Conservation (phyloP, 2,329 filamentous ascomycete species). For the Trichoderma sp. region DNA sequence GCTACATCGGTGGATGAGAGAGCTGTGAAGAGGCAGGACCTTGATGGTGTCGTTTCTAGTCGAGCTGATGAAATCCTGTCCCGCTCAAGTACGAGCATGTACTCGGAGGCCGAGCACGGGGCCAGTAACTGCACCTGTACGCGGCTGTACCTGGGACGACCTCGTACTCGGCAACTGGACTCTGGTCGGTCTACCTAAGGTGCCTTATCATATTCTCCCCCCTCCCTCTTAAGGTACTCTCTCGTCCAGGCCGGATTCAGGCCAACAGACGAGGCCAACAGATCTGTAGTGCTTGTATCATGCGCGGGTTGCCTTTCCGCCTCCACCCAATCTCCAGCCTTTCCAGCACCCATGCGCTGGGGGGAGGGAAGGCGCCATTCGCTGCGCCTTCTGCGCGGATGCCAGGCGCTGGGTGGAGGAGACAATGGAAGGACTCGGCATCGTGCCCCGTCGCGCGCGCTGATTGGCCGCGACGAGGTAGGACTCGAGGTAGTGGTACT, state of each 20-base stretch:
- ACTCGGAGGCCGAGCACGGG: not conserved
- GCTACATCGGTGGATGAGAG: no score
- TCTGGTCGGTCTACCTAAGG: no score
- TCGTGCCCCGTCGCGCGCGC: conserved; percentile 9
- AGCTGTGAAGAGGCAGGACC: no score
- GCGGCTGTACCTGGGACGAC: not conserved
- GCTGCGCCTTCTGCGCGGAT: not conserved
- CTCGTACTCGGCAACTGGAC: conserved; percentile 16
- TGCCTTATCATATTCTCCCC: no score
- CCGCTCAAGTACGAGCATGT: not conserved
- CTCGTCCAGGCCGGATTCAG: no score
- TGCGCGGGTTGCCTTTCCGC: conserved; percentile 18
- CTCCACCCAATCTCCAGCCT: conserved; percentile 18
- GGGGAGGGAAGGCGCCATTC: conserved; percentile 12
- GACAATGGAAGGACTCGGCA: no score
- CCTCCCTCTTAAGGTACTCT: not conserved
- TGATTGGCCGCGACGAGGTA: conserved; percentile 1
- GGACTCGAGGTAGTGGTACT: no score
- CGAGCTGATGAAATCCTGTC: not conserved
- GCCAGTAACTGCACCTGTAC: not conserved
- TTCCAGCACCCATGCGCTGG: conserved; percentile 5
- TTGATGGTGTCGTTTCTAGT: no score
- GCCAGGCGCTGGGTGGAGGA: no score
- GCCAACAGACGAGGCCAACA: not conserved
- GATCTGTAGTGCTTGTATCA: conserved; percentile 3